Conservation (phyloP, 2,329 filamentous ascomycete genomes). For the Gnomoniopsis smithogilvyi region DNA sequence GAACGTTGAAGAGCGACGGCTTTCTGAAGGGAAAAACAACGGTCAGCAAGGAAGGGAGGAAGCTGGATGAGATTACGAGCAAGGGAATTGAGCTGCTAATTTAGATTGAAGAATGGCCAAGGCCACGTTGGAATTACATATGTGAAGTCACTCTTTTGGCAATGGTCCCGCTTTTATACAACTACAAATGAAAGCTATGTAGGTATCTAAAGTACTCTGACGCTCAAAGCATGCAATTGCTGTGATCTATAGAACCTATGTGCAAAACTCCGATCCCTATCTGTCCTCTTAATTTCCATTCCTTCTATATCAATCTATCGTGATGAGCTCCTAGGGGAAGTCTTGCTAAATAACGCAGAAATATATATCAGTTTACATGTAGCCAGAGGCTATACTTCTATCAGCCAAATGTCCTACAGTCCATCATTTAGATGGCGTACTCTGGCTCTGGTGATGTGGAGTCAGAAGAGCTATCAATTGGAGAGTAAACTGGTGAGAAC, state of each 20-base stretch:
- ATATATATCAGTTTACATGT: neutral
- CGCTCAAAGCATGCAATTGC: neutral
- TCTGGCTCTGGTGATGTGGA: slow-evolving; percentile 9
- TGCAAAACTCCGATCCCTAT: neutral
- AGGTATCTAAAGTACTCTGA: neutral
- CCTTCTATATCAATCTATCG: neutral
- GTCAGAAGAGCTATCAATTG: slow-evolving; percentile 11
- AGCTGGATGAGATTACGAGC: slow-evolving; percentile 1
- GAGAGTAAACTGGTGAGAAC: slow-evolving; percentile 16
- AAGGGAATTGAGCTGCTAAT: slow-evolving; percentile 9
- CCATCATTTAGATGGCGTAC: neutral
- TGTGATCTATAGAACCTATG: neutral
- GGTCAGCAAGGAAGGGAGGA: slow-evolving; percentile 21
- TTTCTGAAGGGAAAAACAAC: slow-evolving; percentile 33
- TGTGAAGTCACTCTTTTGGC: no score
- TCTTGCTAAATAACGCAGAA: neutral
- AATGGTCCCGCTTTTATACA: no score
- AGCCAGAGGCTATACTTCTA: neutral
- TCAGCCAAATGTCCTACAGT: neutral
- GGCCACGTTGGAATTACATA: no score
- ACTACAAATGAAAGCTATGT: no score
- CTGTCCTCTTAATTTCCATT: neutral
- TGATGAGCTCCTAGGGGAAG: neutral
- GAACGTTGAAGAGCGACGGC: slow-evolving; percentile 36
- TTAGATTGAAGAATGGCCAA: no score